Evolutionary conservation across 805 yeast genomes (phyloP), one percentile per base, ranked within the genome.

Genomic region (Nakazawaea siamensis): DNA sequence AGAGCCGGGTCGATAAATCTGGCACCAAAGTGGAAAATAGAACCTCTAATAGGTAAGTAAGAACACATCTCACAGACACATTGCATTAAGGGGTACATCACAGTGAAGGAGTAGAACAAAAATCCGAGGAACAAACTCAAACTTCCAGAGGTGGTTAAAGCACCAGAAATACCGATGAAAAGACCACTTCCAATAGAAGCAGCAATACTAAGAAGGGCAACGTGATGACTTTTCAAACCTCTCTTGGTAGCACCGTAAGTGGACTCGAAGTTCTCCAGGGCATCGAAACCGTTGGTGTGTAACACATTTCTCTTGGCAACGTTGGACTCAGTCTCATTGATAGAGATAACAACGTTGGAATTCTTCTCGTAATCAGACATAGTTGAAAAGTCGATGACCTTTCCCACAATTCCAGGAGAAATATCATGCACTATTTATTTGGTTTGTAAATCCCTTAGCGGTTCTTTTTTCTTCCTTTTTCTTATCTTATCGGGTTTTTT

Each of bases 111-210:
- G 64, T 18, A 58, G 40, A 30, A 64, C 4, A 58, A 41, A 39
- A 64, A 62, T 4, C 60, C 70, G 19, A 67, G 42, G 9, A 66
- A 43, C 26, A 68, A 47, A 18, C 58, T 54, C 16, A 64, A 49
- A 2, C 72, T 69, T 5, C 73, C 73, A 32, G 60, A 57, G 18
- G 53, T 49, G n/a, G 52, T 49, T 24, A 66, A 52, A 2, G 62
- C 62, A 17, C 54, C 47, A 4, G 70, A 69, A 21, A 66, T 55
- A 24, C 64, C 56, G 17, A 67, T 70, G 33, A 66, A 66, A 19
- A 66, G 48, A 9, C 65, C 70, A 4, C 66, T 62, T 16, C 73
- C 73, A 33, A 67, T 64, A 13, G 70, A 64, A 31, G 69, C 70
- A 11, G 70, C 70, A 24, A 68, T 64, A 12, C 68, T 72, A 28